Evolutionary conservation across 2,329 filamentous ascomycete species (phyloP), one percentile per base, ranked within the genome.

Genomic region (Falciphora oryzae): DNA sequence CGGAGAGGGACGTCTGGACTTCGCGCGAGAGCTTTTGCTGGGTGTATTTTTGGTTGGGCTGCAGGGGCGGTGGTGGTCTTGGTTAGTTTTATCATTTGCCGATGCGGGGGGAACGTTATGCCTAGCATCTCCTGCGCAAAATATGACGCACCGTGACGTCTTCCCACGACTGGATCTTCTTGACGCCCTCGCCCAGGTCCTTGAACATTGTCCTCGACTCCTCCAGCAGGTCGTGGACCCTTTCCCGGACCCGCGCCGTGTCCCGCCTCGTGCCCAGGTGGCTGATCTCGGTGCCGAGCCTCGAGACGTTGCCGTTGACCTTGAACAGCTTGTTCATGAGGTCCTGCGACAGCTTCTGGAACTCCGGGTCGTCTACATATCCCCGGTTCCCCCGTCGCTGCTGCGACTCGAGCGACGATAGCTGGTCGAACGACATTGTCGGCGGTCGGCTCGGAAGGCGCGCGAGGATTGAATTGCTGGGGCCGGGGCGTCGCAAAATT

Each of bases 31-130:
- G 85, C 76, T 98, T 98, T 70, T 94, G 91, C 73, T 97, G 94
- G 28, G 93, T 95, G 81, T 96, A 98, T 77, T 94, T 96, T 81
- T 99, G 95, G 64, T 92, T 91, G 66, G 94, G 92, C 92, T 97
- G 66, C 7, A 11, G 44, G 7, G 27, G n/a, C n/a, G 25, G 25
- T 8, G 25, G 50, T 10, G 16, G 58, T 2, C 28, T 3, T 18
- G 25, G 61, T 62, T 29, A 62, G 61, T 61, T 27, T 27, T 10
- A 10, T 62, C 16, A 29, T 35, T 6, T 35, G 11, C n/a, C 11
- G 14, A n/a, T 35, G 25, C 4, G 38, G 28, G 32, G 38, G 57
- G 10, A 4, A n/a, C 22, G 14, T 38, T 38, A 6, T 38, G 35
- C 32, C 14, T 32, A 29, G 29, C 27, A 50, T 1, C 25, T 16